phyloP scores from a whole-genome alignment of 2,329 filamentous ascomycete species.

The Pyricularia sp. region DNA sequence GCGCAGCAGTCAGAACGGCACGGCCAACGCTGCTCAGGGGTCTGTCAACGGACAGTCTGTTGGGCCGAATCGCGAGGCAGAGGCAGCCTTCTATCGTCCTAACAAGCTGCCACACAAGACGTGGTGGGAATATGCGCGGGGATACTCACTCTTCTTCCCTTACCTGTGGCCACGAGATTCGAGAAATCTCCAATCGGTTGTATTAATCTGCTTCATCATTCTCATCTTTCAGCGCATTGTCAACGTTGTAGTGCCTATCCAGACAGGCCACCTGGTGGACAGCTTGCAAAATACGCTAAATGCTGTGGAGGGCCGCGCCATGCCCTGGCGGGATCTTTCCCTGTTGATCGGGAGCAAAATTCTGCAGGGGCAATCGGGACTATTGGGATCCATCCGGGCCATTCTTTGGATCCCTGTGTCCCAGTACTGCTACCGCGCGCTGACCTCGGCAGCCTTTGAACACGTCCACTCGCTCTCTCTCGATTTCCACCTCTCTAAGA shows the following conservation, averaged over 20 bases:
- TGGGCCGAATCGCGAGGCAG: slow-evolving; percentile 39
- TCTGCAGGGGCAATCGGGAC: slow-evolving; percentile 79
- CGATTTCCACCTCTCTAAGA: slow-evolving; percentile 94
- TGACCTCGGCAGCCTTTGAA: slow-evolving; percentile 93
- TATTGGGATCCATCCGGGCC: slow-evolving; percentile 73
- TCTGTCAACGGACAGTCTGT: neutral
- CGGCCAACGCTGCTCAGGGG: neutral
- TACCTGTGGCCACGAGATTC: slow-evolving; percentile 93
- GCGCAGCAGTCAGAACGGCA: slow-evolving; percentile 8
- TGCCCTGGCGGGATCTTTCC: slow-evolving; percentile 67
- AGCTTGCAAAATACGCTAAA: slow-evolving; percentile 41
- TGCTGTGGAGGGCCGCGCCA: slow-evolving; percentile 18
- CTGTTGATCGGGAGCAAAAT: slow-evolving; percentile 71
- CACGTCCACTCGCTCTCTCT: slow-evolving; percentile 92
- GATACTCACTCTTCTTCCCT: slow-evolving; percentile 89
- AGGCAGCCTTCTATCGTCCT: slow-evolving; percentile 80
- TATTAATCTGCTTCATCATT: slow-evolving; percentile 73
- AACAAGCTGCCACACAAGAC: slow-evolving; percentile 77
- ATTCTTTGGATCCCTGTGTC: slow-evolving; percentile 94
- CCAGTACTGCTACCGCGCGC: slow-evolving; percentile 90
- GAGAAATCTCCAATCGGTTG: slow-evolving; percentile 60
- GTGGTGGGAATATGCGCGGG: slow-evolving; percentile 93
- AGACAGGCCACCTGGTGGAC: slow-evolving; percentile 73
- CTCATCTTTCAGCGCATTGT: slow-evolving; percentile 73
- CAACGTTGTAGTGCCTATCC: slow-evolving; percentile 77